Evolutionary conservation across 495 filamentous ascomycete genomes (phyloP), one percentile per base, ranked within the genome.

Genomic region (Chlorociboria aeruginascens): DNA sequence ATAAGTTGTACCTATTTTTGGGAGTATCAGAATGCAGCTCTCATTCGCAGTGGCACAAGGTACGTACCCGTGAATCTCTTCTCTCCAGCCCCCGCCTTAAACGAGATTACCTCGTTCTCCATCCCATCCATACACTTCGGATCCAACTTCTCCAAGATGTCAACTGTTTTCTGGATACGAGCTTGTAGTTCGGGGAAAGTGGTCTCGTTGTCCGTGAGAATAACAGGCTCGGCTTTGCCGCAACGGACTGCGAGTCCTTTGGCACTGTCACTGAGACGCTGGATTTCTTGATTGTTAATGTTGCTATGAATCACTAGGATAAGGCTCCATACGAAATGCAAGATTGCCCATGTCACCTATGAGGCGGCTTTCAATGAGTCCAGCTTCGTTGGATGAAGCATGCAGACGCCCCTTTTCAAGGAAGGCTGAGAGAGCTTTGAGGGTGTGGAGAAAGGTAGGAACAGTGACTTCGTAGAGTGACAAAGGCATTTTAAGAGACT

Each of bases 1-100:
- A 55, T 73, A 74, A 0, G 35, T 36, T 46, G 47, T 56, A 58
- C 81, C 79, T 13, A 74, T 61, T 8, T 64, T 75, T 2, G 55
- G 60, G 25, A 73, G 17, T 61, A 81, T 77, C 57, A 82, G 81
- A 50, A 62, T 71, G 45, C 77, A 63, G 51, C 79, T 75, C 41
- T 74, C 70, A 4, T 2, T 57, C 51, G 16, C 48, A 31, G 14
- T 70, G 42, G 55, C 72, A 73, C 0, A n/a, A n/a, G n/a, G n/a
- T 39, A 33, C 45, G 20, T 43, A 12, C 41, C 52, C 9, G 25
- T 36, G 31, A 50, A 43, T 29, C 48, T 53, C 8, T 30, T 40
- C 33, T 49, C 48, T 7, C 28, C 44, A 7, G 8, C 13, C 17
- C 43, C 42, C 11, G 60, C 25, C 28, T 58, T 56, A 17, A 63